Conservation (phyloP, 768 basidiomycete genomes). For the Naematelia aurantialba region DNA sequence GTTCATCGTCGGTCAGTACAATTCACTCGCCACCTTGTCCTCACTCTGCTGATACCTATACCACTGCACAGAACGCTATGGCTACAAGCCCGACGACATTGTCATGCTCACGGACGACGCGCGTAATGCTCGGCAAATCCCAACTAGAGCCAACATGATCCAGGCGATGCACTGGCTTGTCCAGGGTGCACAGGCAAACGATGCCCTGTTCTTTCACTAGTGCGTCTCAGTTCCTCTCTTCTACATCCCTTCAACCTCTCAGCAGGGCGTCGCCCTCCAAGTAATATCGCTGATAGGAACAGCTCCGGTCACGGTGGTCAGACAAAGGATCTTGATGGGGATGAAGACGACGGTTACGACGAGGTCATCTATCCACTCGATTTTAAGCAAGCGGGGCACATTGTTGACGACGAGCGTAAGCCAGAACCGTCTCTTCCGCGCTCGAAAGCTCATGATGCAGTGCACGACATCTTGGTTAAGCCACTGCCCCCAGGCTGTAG, state of each 20-base stretch:
- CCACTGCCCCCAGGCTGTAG: constrained; percentile 81
- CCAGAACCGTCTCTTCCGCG: not conserved
- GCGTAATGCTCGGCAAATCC: constrained; percentile 59
- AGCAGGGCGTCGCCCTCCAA: not conserved
- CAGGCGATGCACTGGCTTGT: constrained; percentile 90
- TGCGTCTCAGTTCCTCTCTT: constrained; percentile 19
- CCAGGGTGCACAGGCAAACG: constrained; percentile 63
- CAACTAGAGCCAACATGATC: constrained; percentile 79
- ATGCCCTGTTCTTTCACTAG: constrained; percentile 49
- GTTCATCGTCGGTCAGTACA: constrained; percentile 54
- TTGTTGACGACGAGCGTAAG: constrained; percentile 77
- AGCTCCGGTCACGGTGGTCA: constrained; percentile 92
- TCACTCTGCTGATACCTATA: not conserved
- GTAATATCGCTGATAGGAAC: not conserved
- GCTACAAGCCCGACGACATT: constrained; percentile 75
- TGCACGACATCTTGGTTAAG: constrained; percentile 68
- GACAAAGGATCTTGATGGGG: constrained; percentile 61
- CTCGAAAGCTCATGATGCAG: constrained; percentile 14
- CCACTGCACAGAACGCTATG: constrained; percentile 54
- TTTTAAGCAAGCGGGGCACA: constrained; percentile 65
- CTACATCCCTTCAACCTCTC: not conserved
- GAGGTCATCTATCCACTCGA: constrained; percentile 74
- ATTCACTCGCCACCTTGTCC: constrained; percentile 15
- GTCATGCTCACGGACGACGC: constrained; percentile 79
- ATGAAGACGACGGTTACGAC: constrained; percentile 47